phyloP scores from a whole-genome alignment of 306 rosid species.

The Hippophae rhamnoides region DNA sequence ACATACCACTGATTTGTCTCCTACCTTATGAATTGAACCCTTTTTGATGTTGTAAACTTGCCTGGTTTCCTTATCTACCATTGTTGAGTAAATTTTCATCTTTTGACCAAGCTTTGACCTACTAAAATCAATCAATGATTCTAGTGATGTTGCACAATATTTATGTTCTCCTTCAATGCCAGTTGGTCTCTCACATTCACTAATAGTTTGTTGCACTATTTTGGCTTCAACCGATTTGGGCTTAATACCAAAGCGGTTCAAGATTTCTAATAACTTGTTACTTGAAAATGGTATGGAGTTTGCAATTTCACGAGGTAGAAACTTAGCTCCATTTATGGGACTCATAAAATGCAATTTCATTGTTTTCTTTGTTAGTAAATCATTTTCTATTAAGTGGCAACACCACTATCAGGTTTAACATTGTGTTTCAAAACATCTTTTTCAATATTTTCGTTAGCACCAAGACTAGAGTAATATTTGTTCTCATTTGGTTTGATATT shows the following conservation, averaged over 20 bases:
- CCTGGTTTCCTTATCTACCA: too few relatives aligned
- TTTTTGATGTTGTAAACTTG: too few relatives aligned
- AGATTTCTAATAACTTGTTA: constrained; percentile 6
- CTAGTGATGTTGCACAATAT: constrained; percentile 18
- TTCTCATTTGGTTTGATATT: too few relatives aligned
- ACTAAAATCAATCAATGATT: constrained; percentile 10
- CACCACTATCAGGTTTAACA: not conserved
- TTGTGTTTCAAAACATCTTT: too few relatives aligned
- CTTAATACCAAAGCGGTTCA: not conserved
- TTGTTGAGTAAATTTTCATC: not conserved
- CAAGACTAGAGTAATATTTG: too few relatives aligned
- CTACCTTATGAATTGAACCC: too few relatives aligned
- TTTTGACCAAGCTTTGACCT: constrained; percentile 18
- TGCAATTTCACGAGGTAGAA: not conserved
- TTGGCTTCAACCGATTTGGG: constrained; percentile 6
- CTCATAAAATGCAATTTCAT: not conserved
- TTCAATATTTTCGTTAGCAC: too few relatives aligned
- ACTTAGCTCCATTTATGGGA: not conserved
- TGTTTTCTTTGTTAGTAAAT: not conserved
- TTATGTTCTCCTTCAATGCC: constrained; percentile 9
- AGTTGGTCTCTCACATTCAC: constrained; percentile 8
- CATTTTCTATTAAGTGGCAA: not conserved
- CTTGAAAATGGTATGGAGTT: constrained; percentile 8
- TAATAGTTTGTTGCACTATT: not conserved
- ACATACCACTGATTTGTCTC: too few relatives aligned